These are phyloP conservation scores for Hypericum perforatum DNA, from an alignment of 345 rosid species.

Conservation along the genomic window DNA sequence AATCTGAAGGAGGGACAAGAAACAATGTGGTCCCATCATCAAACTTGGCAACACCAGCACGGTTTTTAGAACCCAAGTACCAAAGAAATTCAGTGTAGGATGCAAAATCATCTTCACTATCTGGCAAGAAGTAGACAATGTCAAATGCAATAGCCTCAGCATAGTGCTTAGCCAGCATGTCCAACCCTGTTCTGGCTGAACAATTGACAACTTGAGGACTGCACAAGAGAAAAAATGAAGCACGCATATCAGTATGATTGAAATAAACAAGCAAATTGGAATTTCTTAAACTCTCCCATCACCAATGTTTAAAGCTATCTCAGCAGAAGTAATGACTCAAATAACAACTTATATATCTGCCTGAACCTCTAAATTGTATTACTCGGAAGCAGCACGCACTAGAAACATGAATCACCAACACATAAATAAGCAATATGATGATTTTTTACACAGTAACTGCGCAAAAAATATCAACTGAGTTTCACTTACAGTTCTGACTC, in stretches of 20 bases:
- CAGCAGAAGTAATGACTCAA: too few relatives aligned
- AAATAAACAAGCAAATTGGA: too few relatives aligned
- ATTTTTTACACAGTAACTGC: background rate
- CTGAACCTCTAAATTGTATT: too few relatives aligned
- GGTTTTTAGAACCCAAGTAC: conserved; percentile 78
- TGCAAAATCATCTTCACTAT: conserved; percentile 87
- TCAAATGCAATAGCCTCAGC: conserved; percentile 72
- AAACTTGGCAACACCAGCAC: conserved; percentile 95
- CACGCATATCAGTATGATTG: background rate
- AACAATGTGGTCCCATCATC: conserved; percentile 82
- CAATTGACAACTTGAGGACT: conserved; percentile 90
- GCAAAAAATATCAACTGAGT: background rate
- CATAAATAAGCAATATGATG: too few relatives aligned
- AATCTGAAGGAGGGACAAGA: conserved; percentile 92
- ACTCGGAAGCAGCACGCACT: too few relatives aligned
- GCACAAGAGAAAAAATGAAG: conserved; percentile 15
- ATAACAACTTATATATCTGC: too few relatives aligned
- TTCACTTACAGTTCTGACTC: conserved; percentile 52
- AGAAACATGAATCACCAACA: too few relatives aligned
- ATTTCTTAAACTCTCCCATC: too few relatives aligned
- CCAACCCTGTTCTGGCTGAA: conserved; percentile 96
- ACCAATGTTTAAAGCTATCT: too few relatives aligned
- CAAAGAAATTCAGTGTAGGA: conserved; percentile 94
- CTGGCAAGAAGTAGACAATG: conserved; percentile 84
- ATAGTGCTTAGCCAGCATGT: conserved; percentile 79